Evolutionary conservation across 2,329 filamentous ascomycete genomes (phyloP), one percentile per base, ranked within the genome.

Genomic region (Colletotrichum costaricense): DNA sequence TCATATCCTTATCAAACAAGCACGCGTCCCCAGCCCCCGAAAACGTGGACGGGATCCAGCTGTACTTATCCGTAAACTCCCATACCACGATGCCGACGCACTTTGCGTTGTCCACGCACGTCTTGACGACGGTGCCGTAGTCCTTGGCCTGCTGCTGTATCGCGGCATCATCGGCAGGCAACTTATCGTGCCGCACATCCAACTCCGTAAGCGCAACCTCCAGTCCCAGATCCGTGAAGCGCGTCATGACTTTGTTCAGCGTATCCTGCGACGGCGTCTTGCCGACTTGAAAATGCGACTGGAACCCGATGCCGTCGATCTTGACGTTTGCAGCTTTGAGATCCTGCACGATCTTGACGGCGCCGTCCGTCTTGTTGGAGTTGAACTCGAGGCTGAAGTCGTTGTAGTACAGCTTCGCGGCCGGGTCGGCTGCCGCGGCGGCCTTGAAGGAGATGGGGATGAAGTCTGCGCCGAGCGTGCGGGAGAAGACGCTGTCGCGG

Each of bases 201-300:
- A 93, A 85, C 83, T 93, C 91, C 2, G 91, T 93, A 56, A 93
- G 86, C 7, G 91, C 91, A 38, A 92, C 87, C 78, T 93, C 90
- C 42, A 80, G 80, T 14, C 84, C 80, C 16, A 85, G 86, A 2
- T 86, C 83, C 11, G 79, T 81, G 42, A 88, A 90, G n/a, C 92
- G 84, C 1, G 83, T 81, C 76, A 86, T 82, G 70, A 93, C 83
- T n/a, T 88, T 87, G 4, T 77, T 82, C 5, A 85, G 84, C 3
- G 85, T 82, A 28, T 82, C 79, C 74, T 85, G 84, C 38, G 79
- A 84, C 52, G 79, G 82, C 69, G 87, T 86, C 22, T 81, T 80
- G 69, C 86, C 87, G 38, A 82, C 80, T 35, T 79, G 79, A 38
- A 92, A 80, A 78, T 92, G 90, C 46, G 84, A 82, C 79, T 92